Evolutionary conservation across 2,329 filamentous ascomycete species (phyloP), one percentile per base, ranked within the genome.

Genomic region (Hymenoscyphus albidus): DNA sequence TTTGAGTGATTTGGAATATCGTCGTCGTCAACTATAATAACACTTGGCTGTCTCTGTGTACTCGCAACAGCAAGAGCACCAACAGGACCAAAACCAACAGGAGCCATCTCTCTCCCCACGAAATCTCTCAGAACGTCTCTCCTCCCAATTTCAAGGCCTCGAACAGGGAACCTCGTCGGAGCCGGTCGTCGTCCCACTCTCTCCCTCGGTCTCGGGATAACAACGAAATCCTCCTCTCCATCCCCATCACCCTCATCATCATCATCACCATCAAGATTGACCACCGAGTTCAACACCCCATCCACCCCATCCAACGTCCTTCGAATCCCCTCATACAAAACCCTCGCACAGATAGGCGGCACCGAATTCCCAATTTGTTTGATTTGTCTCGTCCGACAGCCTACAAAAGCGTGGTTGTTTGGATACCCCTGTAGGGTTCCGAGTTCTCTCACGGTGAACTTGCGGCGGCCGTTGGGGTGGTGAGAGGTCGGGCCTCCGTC

Each of bases 301-400:
- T 62, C 61, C 16, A 12, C 54, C 14, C 27, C 22, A 6, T 62
- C 54, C 32, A 62, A 27, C 32, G 48, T 38, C n/a, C 14, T 48
- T 9, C 40, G 27, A 1, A 62, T 51, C 6, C 61, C 35, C 67
- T 73, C 72, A 55, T 76, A 72, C 42, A 75, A 69, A 0, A 79
- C 74, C n/a, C 76, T 74, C 2, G 84, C 84, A 0, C 82, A 81
- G 31, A 77, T 77, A 0, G 89, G 85, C 0, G 91, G 89, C 22
- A 93, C 91, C 0, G 90, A 91, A 70, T 94, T 94, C 0, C 91
- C 91, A 67, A 93, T 90, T 73, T 93, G 90, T 10, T 42, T 55
- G 1, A 56, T 31, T 66, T 80, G 82, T 68, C 82, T 82, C n/a
- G 84, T 77, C 9, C 74, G 73, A 0, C 76, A 78, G 0, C 75